A percentile compares a stretch with the other conserved stretches of the same genome.
phyloP scores from a whole-genome alignment of 352 stramenopile species.

The Globisporangium emineosum region DNA sequence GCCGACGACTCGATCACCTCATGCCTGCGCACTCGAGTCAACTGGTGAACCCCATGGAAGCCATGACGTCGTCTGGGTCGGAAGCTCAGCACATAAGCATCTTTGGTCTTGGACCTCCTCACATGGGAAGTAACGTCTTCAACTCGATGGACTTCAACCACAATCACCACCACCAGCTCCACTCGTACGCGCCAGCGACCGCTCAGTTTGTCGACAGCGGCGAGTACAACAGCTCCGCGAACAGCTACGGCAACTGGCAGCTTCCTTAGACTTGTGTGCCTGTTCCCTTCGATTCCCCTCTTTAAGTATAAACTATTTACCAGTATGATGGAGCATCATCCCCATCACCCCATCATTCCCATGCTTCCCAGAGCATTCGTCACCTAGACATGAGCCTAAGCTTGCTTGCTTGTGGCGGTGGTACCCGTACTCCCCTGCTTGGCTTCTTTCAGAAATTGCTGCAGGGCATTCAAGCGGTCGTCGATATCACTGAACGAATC shows the following conservation, averaged over 20 bases:
- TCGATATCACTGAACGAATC: slow-evolving; percentile 87
- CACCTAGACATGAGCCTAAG: not conserved
- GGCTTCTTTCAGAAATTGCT: slow-evolving; percentile 80
- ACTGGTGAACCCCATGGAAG: slow-evolving; percentile 36
- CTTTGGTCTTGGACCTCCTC: not conserved
- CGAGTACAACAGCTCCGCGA: slow-evolving; percentile 1
- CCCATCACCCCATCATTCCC: not conserved
- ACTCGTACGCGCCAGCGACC: slow-evolving; percentile 1
- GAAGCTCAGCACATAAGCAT: slow-evolving; percentile 3
- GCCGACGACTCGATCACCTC: slow-evolving; percentile 12
- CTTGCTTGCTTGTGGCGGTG: not conserved
- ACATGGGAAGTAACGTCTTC: not conserved
- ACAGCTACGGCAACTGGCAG: slow-evolving; percentile 14
- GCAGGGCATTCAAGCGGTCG: slow-evolving; percentile 73
- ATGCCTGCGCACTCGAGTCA: not conserved
- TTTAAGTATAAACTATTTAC: slow-evolving; percentile 9
- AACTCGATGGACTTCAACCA: slow-evolving; percentile 8
- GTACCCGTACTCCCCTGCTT: slow-evolving; percentile 40
- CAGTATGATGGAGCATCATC: not conserved
- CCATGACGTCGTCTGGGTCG: slow-evolving; percentile 11
- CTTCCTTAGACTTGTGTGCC: slow-evolving; percentile 4
- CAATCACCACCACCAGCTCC: slow-evolving; percentile 7
- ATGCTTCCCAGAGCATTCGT: not conserved
- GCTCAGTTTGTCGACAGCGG: slow-evolving; percentile 2
- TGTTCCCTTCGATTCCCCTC: not conserved